Base-by-base conservation (phyloP, 345 rosid genomes). In the Lumnitzera racemosa region DNA sequence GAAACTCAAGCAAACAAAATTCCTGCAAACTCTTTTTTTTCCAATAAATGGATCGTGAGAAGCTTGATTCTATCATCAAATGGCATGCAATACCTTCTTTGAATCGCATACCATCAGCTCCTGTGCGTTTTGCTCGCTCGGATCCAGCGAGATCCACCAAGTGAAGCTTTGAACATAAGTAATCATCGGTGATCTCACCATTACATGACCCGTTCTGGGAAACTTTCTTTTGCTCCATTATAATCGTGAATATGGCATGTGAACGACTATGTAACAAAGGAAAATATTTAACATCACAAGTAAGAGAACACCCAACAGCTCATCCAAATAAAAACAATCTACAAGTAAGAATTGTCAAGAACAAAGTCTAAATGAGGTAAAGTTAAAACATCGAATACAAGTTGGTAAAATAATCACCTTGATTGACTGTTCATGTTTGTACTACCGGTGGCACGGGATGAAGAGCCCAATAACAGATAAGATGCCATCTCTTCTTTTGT, bases 381-480 rank as follows among this genome's bases (percentile, higher is more conserved):
- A 20, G 20, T 20, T 20, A 20, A 20, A 20, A 20, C 20, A 20
- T 20, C 11, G 20, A 4, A 64, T 29, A 47, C 15, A 53, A 20
- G 0, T n/a, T 27, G 49, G 53, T 27, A 17, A 46, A 60, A 61
- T 13, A 31, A 17, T 24, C 56, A 90, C 99, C 99, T 94, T 13
- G 99, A 94, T 67, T 90, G 99, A 66, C 89, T 94, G 66, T 94
- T 90, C 99, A 94, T 94, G 53, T 90, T 90, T 13, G 99, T 94
- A 66, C 99, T 94, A 15, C 79, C 99, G 59, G 99, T 94, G 23
- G 99, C 99, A 53, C 97, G 95, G 53, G 81, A 25, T 64, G 86
- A 53, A 49, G 99, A 94, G 59, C 99, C 99, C 12, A 89, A 74
- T 0, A 84, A 82, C 49, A 94, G 63, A 72, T 66, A 80, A 0